A percentile compares a stretch with the other conserved stretches of the same genome.
phyloP scores from a whole-genome alignment of 495 filamentous ascomycete genomes.

The Delitschia confertaspora region DNA sequence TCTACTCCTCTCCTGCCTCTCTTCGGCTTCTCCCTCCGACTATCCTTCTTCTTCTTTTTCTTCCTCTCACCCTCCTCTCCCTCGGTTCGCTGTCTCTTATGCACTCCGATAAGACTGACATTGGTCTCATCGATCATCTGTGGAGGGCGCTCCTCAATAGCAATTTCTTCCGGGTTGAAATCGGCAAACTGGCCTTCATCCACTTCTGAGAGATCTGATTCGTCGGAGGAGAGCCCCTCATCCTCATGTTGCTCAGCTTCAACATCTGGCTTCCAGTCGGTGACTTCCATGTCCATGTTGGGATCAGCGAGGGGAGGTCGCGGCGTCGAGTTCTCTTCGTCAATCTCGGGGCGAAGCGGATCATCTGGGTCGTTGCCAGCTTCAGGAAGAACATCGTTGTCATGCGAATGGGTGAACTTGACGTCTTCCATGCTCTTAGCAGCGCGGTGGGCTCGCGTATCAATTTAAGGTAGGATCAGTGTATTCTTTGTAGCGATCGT shows the following conservation, averaged over 20 bases:
- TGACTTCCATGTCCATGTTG: constrained; percentile 34
- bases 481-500: too few relatives aligned
- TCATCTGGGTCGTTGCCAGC: constrained; percentile 39
- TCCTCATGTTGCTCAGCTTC: constrained; percentile 33
- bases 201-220: constrained; percentile 62
- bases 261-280: too few relatives aligned
- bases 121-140: constrained; percentile 85
- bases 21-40: constrained; percentile 58
- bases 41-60: constrained; percentile 64
- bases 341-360: constrained; percentile 35
- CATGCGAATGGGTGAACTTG: constrained; percentile 9
- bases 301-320: constrained; percentile 35
- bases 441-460: too few relatives aligned
- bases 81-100: constrained; percentile 71
- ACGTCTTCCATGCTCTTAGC: constrained; percentile 29
- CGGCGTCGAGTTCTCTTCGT: constrained; percentile 39
- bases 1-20: constrained; percentile 54
- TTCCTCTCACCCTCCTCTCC: constrained; percentile 46
- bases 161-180: constrained; percentile 71
- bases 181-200: constrained; percentile 91
- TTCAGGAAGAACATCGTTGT: constrained; percentile 32
- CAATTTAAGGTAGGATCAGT: too few relatives aligned
- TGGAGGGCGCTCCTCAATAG: constrained; percentile 64
- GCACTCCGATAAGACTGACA: constrained; percentile 56
- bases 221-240: constrained; percentile 51